Conservation (phyloP, 1,284 basidiomycete genomes). For the Naganishia sp. region DNA sequence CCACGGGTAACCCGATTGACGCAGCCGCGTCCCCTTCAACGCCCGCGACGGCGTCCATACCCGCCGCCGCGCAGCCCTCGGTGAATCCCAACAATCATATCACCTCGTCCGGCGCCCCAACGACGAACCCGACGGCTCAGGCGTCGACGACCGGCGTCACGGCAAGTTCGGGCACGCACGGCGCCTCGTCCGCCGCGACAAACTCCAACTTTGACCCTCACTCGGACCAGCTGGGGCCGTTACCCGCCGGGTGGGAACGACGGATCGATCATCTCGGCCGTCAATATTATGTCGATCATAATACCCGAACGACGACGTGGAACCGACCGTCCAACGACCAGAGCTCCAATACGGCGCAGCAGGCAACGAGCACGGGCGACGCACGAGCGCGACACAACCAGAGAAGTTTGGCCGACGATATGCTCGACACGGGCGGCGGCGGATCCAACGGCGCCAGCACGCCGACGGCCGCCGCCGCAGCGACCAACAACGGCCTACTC, state of each 20-base stretch:
- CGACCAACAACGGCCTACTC: constrained; percentile 34
- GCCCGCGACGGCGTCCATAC: not conserved
- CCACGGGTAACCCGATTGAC: constrained; percentile 35
- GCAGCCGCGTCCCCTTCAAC: not conserved
- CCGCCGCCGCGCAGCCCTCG: constrained; percentile 8
- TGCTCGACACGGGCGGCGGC: constrained; percentile 62
- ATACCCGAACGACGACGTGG: constrained; percentile 93
- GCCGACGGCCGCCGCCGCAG: constrained; percentile 39
- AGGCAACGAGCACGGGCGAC: constrained; percentile 60
- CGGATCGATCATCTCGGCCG: constrained; percentile 83
- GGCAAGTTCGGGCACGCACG: constrained; percentile 48
- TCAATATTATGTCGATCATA: constrained; percentile 93
- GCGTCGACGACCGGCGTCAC: constrained; percentile 52
- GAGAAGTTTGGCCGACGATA: constrained; percentile 75
- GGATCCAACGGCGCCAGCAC: constrained; percentile 35
- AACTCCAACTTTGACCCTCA: constrained; percentile 79
- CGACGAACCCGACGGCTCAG: constrained; percentile 52
- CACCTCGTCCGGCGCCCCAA: constrained; percentile 40
- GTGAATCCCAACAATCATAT: constrained; percentile 34
- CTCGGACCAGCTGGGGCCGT: constrained; percentile 70
- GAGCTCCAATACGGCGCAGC: constrained; percentile 51
- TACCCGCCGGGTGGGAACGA: constrained; percentile 91
- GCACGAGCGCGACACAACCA: constrained; percentile 76
- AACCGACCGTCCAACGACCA: constrained; percentile 62
- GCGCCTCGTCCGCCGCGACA: constrained; percentile 52